phyloP scores from a whole-genome alignment of 345 rosid species.

The Eucalyptus regnans region DNA sequence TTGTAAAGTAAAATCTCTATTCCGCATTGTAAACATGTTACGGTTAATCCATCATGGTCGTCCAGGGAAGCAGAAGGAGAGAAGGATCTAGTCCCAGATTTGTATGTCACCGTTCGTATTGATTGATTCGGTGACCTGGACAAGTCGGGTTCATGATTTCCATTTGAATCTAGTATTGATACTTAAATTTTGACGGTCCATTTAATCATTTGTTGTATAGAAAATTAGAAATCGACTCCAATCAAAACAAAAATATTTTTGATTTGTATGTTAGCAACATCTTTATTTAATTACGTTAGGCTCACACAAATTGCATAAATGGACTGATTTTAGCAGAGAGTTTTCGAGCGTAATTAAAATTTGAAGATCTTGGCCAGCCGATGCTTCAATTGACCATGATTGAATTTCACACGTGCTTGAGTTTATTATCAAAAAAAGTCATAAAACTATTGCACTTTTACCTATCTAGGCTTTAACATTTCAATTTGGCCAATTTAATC shows the following conservation, averaged over 20 bases:
- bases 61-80: background rate
- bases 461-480: background rate
- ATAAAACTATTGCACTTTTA: fast-evolving
- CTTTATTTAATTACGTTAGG: too few relatives aligned
- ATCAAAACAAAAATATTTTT: too few relatives aligned
- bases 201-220: background rate
- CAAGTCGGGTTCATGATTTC: background rate
- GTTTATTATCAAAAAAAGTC: too few relatives aligned
- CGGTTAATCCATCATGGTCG: background rate
- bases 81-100: background rate
- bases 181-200: too few relatives aligned
- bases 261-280: too few relatives aligned
- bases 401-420: background rate
- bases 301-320: background rate
- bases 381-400: background rate
- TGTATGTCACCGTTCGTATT: background rate
- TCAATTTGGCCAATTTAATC: background rate
- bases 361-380: background rate
- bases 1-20: background rate
- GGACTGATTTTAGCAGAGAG: background rate
- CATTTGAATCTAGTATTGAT: background rate
- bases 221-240: too few relatives aligned
- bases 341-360: background rate
- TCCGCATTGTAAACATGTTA: background rate
- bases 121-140: background rate